Percentiles rank a stretch among this genome's conserved stretches.
phyloP scores from a whole-genome alignment of 495 filamentous ascomycete genomes.

The Chaetomium fimeti region DNA sequence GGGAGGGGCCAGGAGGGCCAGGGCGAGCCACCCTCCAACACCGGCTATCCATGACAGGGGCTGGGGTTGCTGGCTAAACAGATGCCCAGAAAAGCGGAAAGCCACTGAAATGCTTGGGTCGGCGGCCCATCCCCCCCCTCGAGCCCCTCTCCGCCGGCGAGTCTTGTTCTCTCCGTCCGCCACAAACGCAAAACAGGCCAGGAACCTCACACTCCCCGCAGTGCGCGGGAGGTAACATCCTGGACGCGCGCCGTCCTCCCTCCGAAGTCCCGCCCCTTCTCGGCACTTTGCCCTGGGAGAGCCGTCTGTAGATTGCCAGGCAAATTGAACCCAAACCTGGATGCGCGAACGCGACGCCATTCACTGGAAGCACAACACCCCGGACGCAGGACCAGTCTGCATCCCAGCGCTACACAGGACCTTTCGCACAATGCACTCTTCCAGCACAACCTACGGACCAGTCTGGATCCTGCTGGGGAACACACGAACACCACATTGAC shows the following conservation, averaged over 20 bases:
- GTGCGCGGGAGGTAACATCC: too few species aligned
- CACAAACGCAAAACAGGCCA: neutral
- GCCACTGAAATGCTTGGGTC: slow-evolving; percentile 8
- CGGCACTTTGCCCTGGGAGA: slow-evolving; percentile 20
- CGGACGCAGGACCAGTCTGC: neutral
- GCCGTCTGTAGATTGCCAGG: slow-evolving; percentile 16
- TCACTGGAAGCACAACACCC: slow-evolving; percentile 4
- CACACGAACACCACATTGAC: neutral
- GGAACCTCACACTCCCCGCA: too few species aligned
- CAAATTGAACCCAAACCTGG: slow-evolving; percentile 14
- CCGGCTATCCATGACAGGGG: slow-evolving; percentile 17
- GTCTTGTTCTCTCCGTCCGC: slow-evolving; percentile 6
- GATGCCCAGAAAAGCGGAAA: neutral
- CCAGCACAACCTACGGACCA: neutral
- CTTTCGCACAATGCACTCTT: neutral
- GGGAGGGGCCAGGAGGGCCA: too few species aligned
- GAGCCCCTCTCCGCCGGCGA: neutral
- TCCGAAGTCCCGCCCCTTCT: slow-evolving; percentile 1
- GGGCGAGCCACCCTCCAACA: too few species aligned
- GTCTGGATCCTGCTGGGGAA: neutral
- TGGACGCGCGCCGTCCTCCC: neutral
- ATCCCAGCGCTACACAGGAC: slow-evolving; percentile 10
- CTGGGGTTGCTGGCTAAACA: slow-evolving; percentile 20
- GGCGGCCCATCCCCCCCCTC: neutral
- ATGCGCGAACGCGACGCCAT: slow-evolving; percentile 12